Conservation (phyloP, 306 rosid species). For the Corylus americana region DNA sequence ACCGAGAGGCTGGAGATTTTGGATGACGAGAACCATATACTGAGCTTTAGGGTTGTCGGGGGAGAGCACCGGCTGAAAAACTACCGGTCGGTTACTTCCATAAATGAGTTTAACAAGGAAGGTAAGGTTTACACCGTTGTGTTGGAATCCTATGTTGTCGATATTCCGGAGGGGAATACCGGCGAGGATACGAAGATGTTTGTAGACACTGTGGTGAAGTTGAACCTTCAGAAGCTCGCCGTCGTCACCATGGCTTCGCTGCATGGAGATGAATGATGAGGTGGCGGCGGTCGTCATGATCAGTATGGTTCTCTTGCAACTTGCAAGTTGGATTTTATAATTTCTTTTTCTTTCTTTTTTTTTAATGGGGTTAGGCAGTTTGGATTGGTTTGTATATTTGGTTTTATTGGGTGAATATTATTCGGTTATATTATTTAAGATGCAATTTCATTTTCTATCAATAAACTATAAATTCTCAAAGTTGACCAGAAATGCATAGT, state of each 20-base stretch:
- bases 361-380: constrained; percentile 1
- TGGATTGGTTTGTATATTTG: background rate
- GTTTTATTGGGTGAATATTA: background rate
- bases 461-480: background rate
- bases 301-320: background rate
- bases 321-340: constrained; percentile 14
- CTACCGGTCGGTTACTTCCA: constrained; percentile 78
- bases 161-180: constrained; percentile 86
- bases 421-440: background rate
- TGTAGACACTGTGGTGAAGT: constrained; percentile 76
- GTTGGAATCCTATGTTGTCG: constrained; percentile 79
- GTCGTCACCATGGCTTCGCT: constrained; percentile 47
- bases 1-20: constrained; percentile 85
- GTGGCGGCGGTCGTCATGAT: background rate
- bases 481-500: background rate
- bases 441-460: background rate
- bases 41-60: constrained; percentile 81
- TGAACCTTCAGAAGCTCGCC: constrained; percentile 87
- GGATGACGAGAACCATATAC: constrained; percentile 73
- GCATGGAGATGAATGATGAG: constrained; percentile 37
- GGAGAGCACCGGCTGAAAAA: constrained; percentile 83
- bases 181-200: constrained; percentile 91
- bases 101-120: constrained; percentile 56
- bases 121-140: constrained; percentile 63
- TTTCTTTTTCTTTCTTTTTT: background rate